A percentile compares a stretch with the other conserved stretches of the same genome.
phyloP scores from a whole-genome alignment of 2,329 filamentous ascomycete genomes.

The Colletotrichum sojae region DNA sequence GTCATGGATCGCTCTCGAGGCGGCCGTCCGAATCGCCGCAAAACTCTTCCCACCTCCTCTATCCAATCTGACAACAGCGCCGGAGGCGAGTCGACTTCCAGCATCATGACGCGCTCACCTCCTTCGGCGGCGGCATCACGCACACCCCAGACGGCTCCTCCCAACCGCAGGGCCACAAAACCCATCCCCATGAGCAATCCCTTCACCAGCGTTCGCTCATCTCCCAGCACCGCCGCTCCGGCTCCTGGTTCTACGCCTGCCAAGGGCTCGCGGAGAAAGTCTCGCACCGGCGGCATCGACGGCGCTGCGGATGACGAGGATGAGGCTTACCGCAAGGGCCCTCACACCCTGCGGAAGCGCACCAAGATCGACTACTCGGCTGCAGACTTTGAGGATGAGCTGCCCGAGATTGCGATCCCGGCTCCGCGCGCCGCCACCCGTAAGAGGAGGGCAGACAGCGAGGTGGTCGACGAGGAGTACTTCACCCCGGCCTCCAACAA shows the following conservation, averaged over 20 bases:
- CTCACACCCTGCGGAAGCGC: slow-evolving; percentile 71
- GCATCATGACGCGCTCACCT: slow-evolving; percentile 39
- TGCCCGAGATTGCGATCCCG: slow-evolving; percentile 43
- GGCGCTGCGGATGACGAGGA: slow-evolving; percentile 58
- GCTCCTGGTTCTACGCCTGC: slow-evolving; percentile 7
- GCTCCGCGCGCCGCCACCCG: slow-evolving; percentile 45
- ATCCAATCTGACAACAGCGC: slow-evolving; percentile 38
- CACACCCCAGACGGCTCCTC: slow-evolving; percentile 42
- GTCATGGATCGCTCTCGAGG: slow-evolving; percentile 19
- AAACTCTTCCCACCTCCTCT: slow-evolving; percentile 33
- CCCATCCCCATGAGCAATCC: slow-evolving; percentile 29
- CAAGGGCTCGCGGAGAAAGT: slow-evolving; percentile 33
- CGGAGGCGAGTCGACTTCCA: slow-evolving; percentile 28
- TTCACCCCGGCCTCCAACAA: slow-evolving; percentile 30
- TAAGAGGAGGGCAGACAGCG: slow-evolving; percentile 50
- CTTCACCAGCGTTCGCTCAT: slow-evolving; percentile 27
- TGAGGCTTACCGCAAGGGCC: slow-evolving; percentile 68
- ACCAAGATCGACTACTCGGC: slow-evolving; percentile 71
- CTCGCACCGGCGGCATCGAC: slow-evolving; percentile 35
- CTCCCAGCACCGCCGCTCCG: slow-evolving; percentile 23
- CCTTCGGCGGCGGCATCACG: slow-evolving; percentile 26
- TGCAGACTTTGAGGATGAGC: slow-evolving; percentile 66
- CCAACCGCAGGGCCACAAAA: slow-evolving; percentile 34
- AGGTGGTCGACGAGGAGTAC: slow-evolving; percentile 38
- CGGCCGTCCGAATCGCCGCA: slow-evolving; percentile 34